Percentiles rank a stretch among this genome's conserved stretches.
These are phyloP conservation scores for Drosera capensis DNA, from an alignment of 148 eudicot genomes.

Conservation along the genomic window DNA sequence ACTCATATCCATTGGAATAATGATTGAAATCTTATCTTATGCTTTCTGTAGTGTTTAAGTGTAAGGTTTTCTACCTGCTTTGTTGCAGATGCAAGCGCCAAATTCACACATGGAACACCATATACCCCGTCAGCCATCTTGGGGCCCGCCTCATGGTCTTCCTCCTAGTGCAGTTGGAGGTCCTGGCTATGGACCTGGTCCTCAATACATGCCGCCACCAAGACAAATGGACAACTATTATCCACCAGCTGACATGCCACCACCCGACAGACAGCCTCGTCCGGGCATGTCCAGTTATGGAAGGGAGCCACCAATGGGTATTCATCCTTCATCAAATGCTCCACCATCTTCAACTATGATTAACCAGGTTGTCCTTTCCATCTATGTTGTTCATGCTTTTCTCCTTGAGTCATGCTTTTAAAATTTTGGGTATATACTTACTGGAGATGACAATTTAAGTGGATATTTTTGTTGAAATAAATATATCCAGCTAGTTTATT, in stretches of 20 bases:
- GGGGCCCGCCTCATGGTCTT: constrained; percentile 62
- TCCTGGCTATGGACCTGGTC: constrained; percentile 48
- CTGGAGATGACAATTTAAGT: no score
- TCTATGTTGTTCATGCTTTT: constrained; percentile 1
- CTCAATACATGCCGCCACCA: constrained; percentile 49
- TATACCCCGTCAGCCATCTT: constrained; percentile 48
- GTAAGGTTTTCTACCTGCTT: not conserved
- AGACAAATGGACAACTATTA: constrained; percentile 61
- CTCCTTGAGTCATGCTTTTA: not conserved
- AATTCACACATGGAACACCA: constrained; percentile 35
- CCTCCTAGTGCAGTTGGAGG: constrained; percentile 43
- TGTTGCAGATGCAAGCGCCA: constrained; percentile 60
- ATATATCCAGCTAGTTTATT: no score
- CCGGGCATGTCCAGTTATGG: constrained; percentile 77
- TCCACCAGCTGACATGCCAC: constrained; percentile 57
- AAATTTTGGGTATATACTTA: not conserved
- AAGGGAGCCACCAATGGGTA: constrained; percentile 50
- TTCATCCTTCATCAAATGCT: constrained; percentile 44
- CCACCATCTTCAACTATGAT: constrained; percentile 52
- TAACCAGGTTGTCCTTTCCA: constrained; percentile 89
- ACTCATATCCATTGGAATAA: not conserved
- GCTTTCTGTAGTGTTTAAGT: not conserved
- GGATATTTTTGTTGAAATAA: no score
- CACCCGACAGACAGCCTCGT: constrained; percentile 50
- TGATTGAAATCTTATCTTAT: not conserved